Base-by-base conservation (phyloP, 2,329 filamentous ascomycete genomes). In the Colletotrichum lupini region DNA sequence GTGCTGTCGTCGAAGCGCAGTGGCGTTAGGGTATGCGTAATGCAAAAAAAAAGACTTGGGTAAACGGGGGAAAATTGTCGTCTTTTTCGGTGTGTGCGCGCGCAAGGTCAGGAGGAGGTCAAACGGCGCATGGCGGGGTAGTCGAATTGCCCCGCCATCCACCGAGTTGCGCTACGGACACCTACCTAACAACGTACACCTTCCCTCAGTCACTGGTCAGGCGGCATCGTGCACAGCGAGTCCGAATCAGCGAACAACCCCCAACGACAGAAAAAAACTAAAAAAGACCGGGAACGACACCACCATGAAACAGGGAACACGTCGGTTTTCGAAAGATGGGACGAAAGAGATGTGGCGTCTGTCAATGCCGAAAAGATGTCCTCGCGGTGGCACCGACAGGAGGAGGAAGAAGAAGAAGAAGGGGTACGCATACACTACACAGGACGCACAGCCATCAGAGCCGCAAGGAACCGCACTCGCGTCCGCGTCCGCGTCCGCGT, bases 101-200 rank as follows among this genome's bases (percentile, higher is more conserved):
- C 49, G 61, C 53, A 52, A 59, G 66, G 58, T 24, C 22, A n/a
- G n/a, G 42, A 24, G 26, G 42, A 24, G 11, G 32, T 26, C 9
- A 49, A 22, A 49, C 46, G 60, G 46, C 37, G 14, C 12, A 55
- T 64, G 61, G 61, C 61, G 61, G 61, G 61, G 61, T 64, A 12
- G 49, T 55, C 60, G 28, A 32, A 22, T 30, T 66, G 62, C 67
- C 62, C 61, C 53, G 37, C 67, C 24, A 24, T 16, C 16, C 11
- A 55, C 37, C 55, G 11, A 32, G 32, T 12, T 32, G 32, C 32
- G 32, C 32, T 32, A 32, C 32, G 32, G 32, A 32, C 4, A 32
- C 9, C 12, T 32, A 32, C 9, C 12, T 16, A 6, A 42, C 35
- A 42, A 42, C 0, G 14, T 42, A 42, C 35, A 16, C 12, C 4